Evolutionary conservation across 495 filamentous ascomycete species (phyloP).

Genomic region (Penicillium alfredii): DNA sequence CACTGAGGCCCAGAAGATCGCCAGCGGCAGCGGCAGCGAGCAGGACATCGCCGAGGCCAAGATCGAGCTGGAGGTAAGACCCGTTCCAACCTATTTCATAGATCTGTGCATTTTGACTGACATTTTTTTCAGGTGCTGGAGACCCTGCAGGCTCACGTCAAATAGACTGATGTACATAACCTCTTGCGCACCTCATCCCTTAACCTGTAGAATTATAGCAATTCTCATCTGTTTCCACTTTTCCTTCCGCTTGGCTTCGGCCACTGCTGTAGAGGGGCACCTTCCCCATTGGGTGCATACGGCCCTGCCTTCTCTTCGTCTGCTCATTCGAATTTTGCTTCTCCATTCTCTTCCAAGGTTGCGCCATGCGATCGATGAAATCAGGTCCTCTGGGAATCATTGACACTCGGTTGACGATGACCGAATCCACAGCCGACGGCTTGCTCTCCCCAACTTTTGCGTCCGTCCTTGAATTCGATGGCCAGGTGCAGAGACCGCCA

Average conservation of each 20-base stretch:
- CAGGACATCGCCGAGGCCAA: constrained; percentile 97
- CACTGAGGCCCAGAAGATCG: constrained; percentile 91
- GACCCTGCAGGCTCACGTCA: constrained; percentile 68
- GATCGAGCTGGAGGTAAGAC: constrained; percentile 92
- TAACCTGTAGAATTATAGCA: constrained; percentile 44
- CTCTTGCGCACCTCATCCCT: constrained; percentile 26
- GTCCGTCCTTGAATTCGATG: constrained; percentile 9
- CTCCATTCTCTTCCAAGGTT: not conserved
- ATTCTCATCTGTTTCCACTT: constrained; percentile 21
- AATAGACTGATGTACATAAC: constrained; percentile 55
- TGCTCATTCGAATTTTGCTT: not conserved
- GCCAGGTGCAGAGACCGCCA: not conserved
- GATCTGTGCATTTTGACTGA: constrained; percentile 18
- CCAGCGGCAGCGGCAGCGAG: constrained; percentile 83
- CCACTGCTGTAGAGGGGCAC: constrained; percentile 1
- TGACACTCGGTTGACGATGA: constrained; percentile 19
- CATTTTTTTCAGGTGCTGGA: constrained; percentile 52
- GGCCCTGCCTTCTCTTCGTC: constrained; percentile 4
- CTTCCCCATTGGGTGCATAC: constrained; percentile 5
- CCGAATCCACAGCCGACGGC: constrained; percentile 3
- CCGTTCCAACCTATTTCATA: too few relatives aligned
- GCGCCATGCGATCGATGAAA: constrained; percentile 16
- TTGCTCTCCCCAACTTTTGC: constrained; percentile 11
- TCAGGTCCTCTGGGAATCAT: constrained; percentile 15
- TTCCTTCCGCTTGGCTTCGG: constrained; percentile 1